Base-by-base conservation (phyloP, 805 yeast species). In the Schizosaccharomyces cryophilus region DNA sequence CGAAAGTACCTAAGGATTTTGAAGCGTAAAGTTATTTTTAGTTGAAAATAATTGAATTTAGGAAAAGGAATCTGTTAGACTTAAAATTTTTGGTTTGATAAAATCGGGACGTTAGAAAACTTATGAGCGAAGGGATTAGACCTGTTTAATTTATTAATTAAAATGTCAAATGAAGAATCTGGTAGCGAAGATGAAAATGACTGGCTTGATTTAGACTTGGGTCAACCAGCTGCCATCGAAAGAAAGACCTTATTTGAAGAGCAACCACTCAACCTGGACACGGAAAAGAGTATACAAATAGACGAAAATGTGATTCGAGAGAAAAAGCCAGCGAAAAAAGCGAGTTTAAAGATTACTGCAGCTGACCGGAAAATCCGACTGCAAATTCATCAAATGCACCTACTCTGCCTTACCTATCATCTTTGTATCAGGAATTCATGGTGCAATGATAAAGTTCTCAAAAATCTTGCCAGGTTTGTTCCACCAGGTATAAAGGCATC, bases 311-410 rank as follows among this genome's bases (percentile, higher is more conserved):
- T 24, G 11, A 17, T 24, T 7, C 26, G 9, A 19, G n/a, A 45
- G 21, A n/a, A 24, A 13, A 45, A n/a, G 24, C 2, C 26, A 3
- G 4, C 7, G 31, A 51, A 51, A 51, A 21, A 29, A 24, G 6
- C 6, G 4, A 7, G 11, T 17, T 29, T 21, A 29, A 21, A 15
- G 35, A 51, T 51, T 29, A 56, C 60, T 17, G 42, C 60, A 7
- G 29, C n/a, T 11, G 60, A 56, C 26, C 19, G 60, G 11, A 56
- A 56, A 35, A 56, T 56, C 19, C 40, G 60, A 3, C 42, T 29
- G 19, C 47, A 56, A 29, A 56, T 35, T 62, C 54, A 40, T 31
- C 35, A 60, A 15, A n/a, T 35, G 26, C 60, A 60, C 45, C n/a
- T 31, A n/a, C 13, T 35, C 19, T 54, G 62, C 31, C 30, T 54